Evolutionary conservation across 345 rosid genomes (phyloP), one percentile per base, ranked within the genome.

Genomic region (Laguncularia racemosa): DNA sequence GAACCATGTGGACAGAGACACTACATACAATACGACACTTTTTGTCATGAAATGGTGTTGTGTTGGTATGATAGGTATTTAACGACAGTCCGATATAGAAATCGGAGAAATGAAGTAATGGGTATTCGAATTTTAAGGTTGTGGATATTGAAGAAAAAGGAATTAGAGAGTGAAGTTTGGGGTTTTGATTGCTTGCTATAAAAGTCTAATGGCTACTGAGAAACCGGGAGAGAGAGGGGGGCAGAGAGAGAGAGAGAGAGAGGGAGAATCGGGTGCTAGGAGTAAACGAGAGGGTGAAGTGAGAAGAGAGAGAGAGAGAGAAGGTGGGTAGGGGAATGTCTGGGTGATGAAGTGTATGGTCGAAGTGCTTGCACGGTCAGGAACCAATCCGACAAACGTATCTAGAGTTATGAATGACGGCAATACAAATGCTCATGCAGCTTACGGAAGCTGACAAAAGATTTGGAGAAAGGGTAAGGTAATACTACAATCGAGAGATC

Each of bases 1-100:
- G 99, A 68, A 89, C 63, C 96, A 57, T 63, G 19, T 33, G 15
- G 44, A 54, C 43, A 28, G 20, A 33, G 19, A 14, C 20, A 16
- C 60, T 19, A n/a, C n/a, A 17, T 17, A 33, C 9, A 33, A 33
- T 9, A 7, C 9, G 11, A 33, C 40, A 33, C 40, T 33, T 33
- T 33, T 33, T 6, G 9, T 33, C 40, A 33, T 33, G 40, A 7
- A 33, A 33, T 33, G 40, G 40, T 33, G 9, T 6, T 33, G 40
- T 0, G 11, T 33, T 7, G 7, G 7, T 33, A 33, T 3, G 40
- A 4, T 9, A 9, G 11, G 28, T 2, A 33, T 33, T 33, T 33
- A 33, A 33, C 6, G 11, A 33, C 9, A 33, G 40, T 6, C 7
- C 17, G 50, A 45, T 44, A 26, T 44, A 26, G 48, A 62, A 46